Evolutionary conservation across 192 early-diverging fungal species (phyloP).

Genomic region (Coemansia sp.): DNA sequence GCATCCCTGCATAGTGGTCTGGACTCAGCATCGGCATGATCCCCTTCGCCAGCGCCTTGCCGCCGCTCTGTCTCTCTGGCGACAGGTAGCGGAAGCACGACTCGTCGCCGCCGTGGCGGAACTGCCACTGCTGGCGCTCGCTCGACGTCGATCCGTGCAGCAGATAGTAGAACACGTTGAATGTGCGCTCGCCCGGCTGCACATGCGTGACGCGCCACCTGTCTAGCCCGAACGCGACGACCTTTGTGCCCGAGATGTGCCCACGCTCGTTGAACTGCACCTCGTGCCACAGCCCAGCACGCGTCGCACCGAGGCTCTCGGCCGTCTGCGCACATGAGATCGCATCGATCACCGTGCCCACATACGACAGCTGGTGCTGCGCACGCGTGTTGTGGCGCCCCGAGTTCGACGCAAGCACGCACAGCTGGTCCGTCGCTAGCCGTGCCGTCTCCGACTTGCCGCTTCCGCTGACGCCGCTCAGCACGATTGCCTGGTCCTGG

Average conservation of each 20-base stretch:
- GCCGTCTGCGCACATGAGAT: constrained; percentile 73
- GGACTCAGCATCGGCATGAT: constrained; percentile 30
- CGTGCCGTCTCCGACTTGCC: constrained; percentile 80
- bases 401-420: constrained; percentile 70
- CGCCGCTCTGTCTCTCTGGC: constrained; percentile 10
- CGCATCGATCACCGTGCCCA: constrained; percentile 72
- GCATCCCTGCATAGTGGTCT: constrained; percentile 41
- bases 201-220: constrained; percentile 58
- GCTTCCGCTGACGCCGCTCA: constrained; percentile 82
- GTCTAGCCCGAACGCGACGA: constrained; percentile 70
- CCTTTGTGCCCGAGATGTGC: constrained; percentile 78
- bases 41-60: constrained; percentile 2
- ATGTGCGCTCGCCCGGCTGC: constrained; percentile 58
- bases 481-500: constrained; percentile 66
- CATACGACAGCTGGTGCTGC: constrained; percentile 67
- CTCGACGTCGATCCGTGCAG: constrained; percentile 73
- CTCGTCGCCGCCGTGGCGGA: constrained; percentile 58
- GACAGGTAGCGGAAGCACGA: constrained; percentile 56
- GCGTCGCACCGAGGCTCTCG: constrained; percentile 67
- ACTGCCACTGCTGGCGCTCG: constrained; percentile 66
- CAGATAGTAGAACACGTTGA: constrained; percentile 82
- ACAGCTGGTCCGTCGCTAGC: constrained; percentile 72
- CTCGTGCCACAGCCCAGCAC: constrained; percentile 81
- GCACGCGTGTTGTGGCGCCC: constrained; percentile 70
- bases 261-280: constrained; percentile 88